phyloP scores from a whole-genome alignment of 768 basidiomycete genomes.

The Strobilomyces dryophilus region DNA sequence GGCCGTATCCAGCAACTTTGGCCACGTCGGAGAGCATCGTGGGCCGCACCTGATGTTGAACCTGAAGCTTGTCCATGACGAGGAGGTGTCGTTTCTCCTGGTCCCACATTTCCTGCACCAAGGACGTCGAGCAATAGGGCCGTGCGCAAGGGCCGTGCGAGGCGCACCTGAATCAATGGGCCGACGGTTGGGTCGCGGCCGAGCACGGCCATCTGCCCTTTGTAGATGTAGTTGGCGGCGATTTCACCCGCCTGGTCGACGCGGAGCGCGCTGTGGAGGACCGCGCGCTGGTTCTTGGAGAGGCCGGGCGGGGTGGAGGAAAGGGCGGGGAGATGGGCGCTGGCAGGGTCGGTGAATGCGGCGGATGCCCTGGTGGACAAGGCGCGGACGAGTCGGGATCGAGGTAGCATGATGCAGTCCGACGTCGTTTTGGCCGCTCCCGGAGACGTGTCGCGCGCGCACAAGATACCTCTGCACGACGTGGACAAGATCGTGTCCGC shows the following conservation, averaged over 20 bases:
- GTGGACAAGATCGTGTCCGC: constrained; percentile 47
- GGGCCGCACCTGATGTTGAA: constrained; percentile 81
- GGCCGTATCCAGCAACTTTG: constrained; percentile 79
- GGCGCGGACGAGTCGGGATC: constrained; percentile 8
- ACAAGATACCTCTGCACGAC: constrained; percentile 48
- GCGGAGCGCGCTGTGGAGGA: constrained; percentile 66
- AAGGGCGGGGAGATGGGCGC: constrained; percentile 36
- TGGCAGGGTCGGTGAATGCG: constrained; percentile 43
- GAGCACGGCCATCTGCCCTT: constrained; percentile 77
- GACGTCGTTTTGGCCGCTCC: constrained; percentile 49
- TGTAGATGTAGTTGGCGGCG: constrained; percentile 95
- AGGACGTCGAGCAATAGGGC: constrained; percentile 2
- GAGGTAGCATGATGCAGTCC: constrained; percentile 17
- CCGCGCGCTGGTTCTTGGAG: constrained; percentile 42
- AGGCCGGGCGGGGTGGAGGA: constrained; percentile 55
- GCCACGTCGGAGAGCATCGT: constrained; percentile 82
- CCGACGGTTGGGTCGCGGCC: constrained; percentile 52
- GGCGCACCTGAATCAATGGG: constrained; percentile 69
- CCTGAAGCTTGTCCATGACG: constrained; percentile 81
- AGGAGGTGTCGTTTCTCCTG: constrained; percentile 89
- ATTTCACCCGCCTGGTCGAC: constrained; percentile 96
- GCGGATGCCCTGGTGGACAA: constrained; percentile 39
- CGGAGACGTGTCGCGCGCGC: constrained; percentile 52
- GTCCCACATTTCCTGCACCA: constrained; percentile 90
- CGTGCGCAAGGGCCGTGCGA: background rate